Base-by-base conservation (phyloP, 164 flowering plant species). In the Macadamia tetraphylla region DNA sequence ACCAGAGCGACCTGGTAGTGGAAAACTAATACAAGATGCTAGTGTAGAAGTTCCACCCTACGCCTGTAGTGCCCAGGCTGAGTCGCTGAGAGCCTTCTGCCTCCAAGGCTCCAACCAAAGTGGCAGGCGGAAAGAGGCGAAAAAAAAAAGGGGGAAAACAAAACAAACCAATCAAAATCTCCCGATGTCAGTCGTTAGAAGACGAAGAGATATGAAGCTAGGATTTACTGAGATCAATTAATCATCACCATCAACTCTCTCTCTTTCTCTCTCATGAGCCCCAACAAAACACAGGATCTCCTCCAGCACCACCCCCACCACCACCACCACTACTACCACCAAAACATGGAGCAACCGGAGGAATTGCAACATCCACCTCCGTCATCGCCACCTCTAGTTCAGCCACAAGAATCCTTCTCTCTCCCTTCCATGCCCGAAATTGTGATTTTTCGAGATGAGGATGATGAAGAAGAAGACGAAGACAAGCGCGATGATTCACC, bases 401-500 rank as follows among this genome's bases (percentile, higher is more conserved):
- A 14, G 6, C 57, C 57, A 53, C n/a, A 53, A 53, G n/a, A 53
- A 53, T 3, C 57, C 17, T 53, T 53, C 57, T 53, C 57, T 14
- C 57, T 53, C n/a, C 18, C 57, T 53, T 53, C 57, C 2, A 1
- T 53, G 6, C 18, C 15, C 15, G 18, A 17, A 53, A 53, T 53
- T 14, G 18, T 11, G 57, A n/a, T 53, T 53, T 53, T 53, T 17
- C n/a, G 57, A 53, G 57, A 53, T n/a, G 57, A 53, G 15, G 57
- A 53, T 6, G 57, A 53, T 5, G 57, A 53, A 53, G 57, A 53
- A 14, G 57, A 53, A 53, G 57, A 53, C 15, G 57, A 53, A 17
- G 57, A 53, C 57, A 53, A 53, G 57, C 17, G 5, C 70, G 67
- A 5, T 35, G 72, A 73, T 59, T 71, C 74, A 0, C 75, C 77